phyloP scores from a whole-genome alignment of 768 basidiomycete genomes.

The Chalciporus sphaerocephalus region DNA sequence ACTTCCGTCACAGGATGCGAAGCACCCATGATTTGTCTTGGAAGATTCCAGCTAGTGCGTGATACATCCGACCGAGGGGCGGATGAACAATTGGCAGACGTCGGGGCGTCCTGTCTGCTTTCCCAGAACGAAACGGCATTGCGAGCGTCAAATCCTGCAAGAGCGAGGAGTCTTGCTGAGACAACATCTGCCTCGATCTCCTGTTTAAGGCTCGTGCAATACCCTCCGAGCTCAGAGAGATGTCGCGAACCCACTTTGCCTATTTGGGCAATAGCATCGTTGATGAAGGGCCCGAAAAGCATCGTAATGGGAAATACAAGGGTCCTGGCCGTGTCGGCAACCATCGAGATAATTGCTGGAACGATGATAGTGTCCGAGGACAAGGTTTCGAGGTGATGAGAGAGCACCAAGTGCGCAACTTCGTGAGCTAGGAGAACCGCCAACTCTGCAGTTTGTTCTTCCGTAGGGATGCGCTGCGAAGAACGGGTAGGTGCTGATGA shows the following conservation, averaged over 20 bases:
- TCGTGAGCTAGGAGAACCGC: constrained; percentile 93
- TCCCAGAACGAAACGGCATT: constrained; percentile 84
- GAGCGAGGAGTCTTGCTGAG: constrained; percentile 82
- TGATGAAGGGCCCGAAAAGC: constrained; percentile 91
- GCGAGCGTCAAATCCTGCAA: constrained; percentile 87
- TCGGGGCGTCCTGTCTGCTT: constrained; percentile 36
- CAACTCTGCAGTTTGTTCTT: constrained; percentile 81
- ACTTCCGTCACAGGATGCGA: constrained; percentile 45
- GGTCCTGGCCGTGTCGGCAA: constrained; percentile 71
- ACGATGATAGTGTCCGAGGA: constrained; percentile 79
- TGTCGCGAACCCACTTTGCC: constrained; percentile 76
- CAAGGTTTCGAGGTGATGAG: constrained; percentile 90
- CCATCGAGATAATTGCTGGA: constrained; percentile 73
- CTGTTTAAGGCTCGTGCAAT: constrained; percentile 75
- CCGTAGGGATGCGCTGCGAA: constrained; percentile 55
- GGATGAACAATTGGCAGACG: constrained; percentile 20
- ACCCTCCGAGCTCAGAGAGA: constrained; percentile 63
- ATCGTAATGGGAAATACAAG: constrained; percentile 85
- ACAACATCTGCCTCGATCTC: constrained; percentile 94
- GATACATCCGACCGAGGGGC: constrained; percentile 10
- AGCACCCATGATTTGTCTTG: constrained; percentile 33
- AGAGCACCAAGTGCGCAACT: constrained; percentile 83
- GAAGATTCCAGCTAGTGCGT: constrained; percentile 14
- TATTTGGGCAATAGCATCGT: constrained; percentile 83
- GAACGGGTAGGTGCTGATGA: constrained; percentile 27